A percentile compares a stretch with the other conserved stretches of the same genome.
Conservation (phyloP, 129 eudicot species). For the Centrapalus pauciflorus region DNA sequence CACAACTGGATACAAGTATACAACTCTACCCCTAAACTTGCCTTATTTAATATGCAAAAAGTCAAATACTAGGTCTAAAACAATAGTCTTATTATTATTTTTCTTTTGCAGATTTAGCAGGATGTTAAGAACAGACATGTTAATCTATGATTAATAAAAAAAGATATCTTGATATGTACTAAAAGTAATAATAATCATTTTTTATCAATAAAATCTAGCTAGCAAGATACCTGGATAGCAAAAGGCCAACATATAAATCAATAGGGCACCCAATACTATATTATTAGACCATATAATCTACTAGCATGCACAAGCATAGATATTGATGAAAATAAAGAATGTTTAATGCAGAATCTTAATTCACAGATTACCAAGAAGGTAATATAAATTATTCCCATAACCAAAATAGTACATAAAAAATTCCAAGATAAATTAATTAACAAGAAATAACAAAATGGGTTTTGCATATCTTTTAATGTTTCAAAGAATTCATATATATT, state of each 20-base stretch:
- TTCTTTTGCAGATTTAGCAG: not conserved
- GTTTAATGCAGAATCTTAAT: conserved; percentile 32
- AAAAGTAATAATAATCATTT: not conserved
- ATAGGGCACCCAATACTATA: conserved; percentile 10
- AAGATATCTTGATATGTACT: not conserved
- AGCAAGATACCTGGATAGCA: conserved; percentile 31
- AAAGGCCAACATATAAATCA: conserved; percentile 26
- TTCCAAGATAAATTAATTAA: conserved; percentile 6
- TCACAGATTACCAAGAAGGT: conserved; percentile 28
- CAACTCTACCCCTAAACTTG: not conserved
- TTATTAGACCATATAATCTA: not conserved
- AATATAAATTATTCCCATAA: conserved; percentile 16
- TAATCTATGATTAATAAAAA: not conserved
- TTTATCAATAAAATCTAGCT: not conserved
- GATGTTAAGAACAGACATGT: too few species aligned
- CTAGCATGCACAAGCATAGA: conserved; percentile 29
- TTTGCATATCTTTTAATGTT: not conserved
- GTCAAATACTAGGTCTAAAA: conserved; percentile 20
- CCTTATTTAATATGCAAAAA: not conserved
- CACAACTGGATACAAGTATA: conserved; percentile 11
- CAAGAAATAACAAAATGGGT: conserved; percentile 5
- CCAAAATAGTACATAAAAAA: conserved; percentile 1
- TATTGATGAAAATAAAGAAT: conserved; percentile 31
- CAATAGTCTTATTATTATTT: too few species aligned
- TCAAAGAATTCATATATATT: not conserved